Evolutionary conservation across 202 grass and related monocot species (phyloP).

Genomic region (Tripidium arundinaceum): DNA sequence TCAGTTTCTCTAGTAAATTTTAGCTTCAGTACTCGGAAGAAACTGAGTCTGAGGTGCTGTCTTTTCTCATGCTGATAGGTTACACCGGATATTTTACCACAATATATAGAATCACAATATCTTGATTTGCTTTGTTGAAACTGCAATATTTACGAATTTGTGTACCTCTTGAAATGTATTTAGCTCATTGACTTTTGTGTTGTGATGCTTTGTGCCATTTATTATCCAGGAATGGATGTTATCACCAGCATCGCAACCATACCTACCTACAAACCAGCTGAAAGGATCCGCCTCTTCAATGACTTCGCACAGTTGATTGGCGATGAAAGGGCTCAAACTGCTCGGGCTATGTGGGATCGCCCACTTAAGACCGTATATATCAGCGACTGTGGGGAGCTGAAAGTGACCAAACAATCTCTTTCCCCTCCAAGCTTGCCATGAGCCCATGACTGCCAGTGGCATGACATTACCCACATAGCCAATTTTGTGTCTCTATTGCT

Average conservation of each 20-base stretch:
- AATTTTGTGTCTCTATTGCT: slow-evolving; percentile 3
- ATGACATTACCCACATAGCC: not conserved
- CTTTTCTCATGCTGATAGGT: not conserved
- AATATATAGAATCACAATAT: not conserved
- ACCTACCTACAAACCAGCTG: slow-evolving; percentile 82
- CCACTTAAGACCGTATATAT: slow-evolving; percentile 83
- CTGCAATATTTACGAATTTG: not conserved
- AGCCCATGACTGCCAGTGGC: not conserved
- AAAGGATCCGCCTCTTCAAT: slow-evolving; percentile 80
- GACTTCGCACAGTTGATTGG: slow-evolving; percentile 75
- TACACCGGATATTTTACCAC: not conserved
- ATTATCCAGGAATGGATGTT: slow-evolving; percentile 81
- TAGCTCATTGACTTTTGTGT: not conserved
- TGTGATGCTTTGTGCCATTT: not conserved
- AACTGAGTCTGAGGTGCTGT: not conserved
- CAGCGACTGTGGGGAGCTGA: slow-evolving; percentile 80
- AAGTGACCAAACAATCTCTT: slow-evolving; percentile 76
- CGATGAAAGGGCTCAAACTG: slow-evolving; percentile 83
- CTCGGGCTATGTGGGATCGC: slow-evolving; percentile 69
- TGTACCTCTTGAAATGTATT: not conserved
- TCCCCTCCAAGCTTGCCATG: slow-evolving; percentile 59
- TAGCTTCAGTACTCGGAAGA: not conserved
- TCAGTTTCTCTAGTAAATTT: not conserved
- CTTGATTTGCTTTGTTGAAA: not conserved
- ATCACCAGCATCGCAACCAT: slow-evolving; percentile 65